These are phyloP conservation scores for Logfia minima DNA, from an alignment of 129 eudicot genomes.

Conservation along the genomic window DNA sequence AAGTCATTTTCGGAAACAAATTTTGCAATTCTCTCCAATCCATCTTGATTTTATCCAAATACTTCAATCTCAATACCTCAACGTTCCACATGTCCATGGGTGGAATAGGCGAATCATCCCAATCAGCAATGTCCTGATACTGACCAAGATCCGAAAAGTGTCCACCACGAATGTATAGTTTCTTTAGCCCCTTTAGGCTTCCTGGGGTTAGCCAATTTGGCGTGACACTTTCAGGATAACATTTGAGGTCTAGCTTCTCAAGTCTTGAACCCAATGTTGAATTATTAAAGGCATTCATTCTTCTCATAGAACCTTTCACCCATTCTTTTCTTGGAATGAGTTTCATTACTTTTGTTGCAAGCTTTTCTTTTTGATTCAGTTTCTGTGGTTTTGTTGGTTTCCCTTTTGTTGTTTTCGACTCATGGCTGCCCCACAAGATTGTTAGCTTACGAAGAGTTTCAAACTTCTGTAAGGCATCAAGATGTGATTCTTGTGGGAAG, in stretches of 20 bases:
- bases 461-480: conserved; percentile 26
- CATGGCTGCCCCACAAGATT: conserved; percentile 44
- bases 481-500: conserved; percentile 33
- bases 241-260: conserved; percentile 49
- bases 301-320: conserved; percentile 23
- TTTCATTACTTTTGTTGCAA: neutral
- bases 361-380: neutral
- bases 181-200: conserved; percentile 33
- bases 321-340: conserved; percentile 1
- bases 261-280: conserved; percentile 23
- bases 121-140: conserved; percentile 8
- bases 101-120: neutral
- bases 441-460: conserved; percentile 37
- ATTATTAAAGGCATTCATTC: conserved; percentile 22
- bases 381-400: neutral
- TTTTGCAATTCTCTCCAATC: conserved; percentile 43
- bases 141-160: conserved; percentile 37
- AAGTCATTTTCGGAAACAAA: conserved; percentile 43
- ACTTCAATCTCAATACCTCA: conserved; percentile 34
- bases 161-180: conserved; percentile 60
- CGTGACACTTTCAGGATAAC: conserved; percentile 31
- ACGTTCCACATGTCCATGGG: conserved; percentile 35
- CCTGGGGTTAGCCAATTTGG: conserved; percentile 42
- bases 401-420: neutral
- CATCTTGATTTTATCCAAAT: conserved; percentile 18